These are phyloP conservation scores for Xylariaceae sp. DNA, from an alignment of 2,329 filamentous ascomycete genomes.

Conservation along the genomic window DNA sequence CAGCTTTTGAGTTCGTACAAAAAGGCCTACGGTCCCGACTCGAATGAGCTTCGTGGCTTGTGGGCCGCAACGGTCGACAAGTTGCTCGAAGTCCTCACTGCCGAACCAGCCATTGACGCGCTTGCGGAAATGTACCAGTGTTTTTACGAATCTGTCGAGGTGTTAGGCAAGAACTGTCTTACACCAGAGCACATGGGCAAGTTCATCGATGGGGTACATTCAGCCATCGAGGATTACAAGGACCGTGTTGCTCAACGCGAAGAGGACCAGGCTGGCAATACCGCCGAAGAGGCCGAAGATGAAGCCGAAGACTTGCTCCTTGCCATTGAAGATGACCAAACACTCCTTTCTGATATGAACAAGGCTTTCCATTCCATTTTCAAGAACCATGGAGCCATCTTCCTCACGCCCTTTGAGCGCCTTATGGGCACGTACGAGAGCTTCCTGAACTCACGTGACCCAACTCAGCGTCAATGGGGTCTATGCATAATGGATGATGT, in stretches of 20 bases:
- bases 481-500: conserved; percentile 98
- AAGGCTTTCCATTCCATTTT: conserved; percentile 99
- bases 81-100: conserved; percentile 86
- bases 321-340: conserved; percentile 96
- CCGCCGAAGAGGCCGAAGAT: conserved; percentile 86
- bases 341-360: conserved; percentile 97
- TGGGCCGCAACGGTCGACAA: conserved; percentile 88
- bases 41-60: conserved; percentile 73
- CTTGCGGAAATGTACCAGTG: conserved; percentile 99
- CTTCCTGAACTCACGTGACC: conserved; percentile 77
- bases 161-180: conserved; percentile 82
- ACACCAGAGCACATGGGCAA: conserved; percentile 74
- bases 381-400: conserved; percentile 85
- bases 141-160: conserved; percentile 97
- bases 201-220: conserved; percentile 84
- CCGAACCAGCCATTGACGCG: conserved; percentile 93
- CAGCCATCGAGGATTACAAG: conserved; percentile 89
- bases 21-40: conserved; percentile 80
- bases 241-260: conserved; percentile 76
- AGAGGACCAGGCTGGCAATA: conserved; percentile 72
- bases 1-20: conserved; percentile 93
- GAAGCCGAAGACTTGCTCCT: conserved; percentile 82
- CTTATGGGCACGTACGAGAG: conserved; percentile 80
- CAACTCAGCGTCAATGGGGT: conserved; percentile 97
- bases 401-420: conserved; percentile 84